Evolutionary conservation across 495 filamentous ascomycete genomes (phyloP).

Genomic region (Annulohypoxylon maeteangense): DNA sequence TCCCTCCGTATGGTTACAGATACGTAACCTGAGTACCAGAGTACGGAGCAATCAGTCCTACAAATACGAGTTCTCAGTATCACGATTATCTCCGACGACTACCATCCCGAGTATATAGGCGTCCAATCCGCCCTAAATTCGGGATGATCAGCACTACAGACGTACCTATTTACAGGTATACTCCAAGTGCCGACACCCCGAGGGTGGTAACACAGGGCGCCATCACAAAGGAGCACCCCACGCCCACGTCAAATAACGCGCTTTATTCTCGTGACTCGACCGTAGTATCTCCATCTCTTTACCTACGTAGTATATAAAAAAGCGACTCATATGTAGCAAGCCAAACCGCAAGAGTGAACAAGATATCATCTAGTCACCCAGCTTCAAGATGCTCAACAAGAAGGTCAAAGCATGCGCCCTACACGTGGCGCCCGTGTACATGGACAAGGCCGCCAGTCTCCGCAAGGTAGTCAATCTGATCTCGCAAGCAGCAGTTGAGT

Average conservation of each 20-base stretch:
- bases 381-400: constrained; percentile 24
- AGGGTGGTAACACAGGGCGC: constrained; percentile 3
- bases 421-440: constrained; percentile 52
- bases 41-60: not conserved
- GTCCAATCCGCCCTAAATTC: not conserved
- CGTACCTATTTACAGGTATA: not conserved
- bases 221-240: not conserved
- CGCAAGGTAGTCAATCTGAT: constrained; percentile 46
- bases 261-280: not conserved
- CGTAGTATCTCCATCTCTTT: not conserved
- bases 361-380: not conserved
- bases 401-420: constrained; percentile 50
- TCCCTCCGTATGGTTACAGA: not conserved
- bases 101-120: not conserved
- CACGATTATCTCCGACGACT: not conserved
- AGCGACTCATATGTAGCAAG: not conserved
- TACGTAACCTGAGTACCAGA: not conserved
- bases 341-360: not conserved
- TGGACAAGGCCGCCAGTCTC: constrained; percentile 50
- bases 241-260: not conserved
- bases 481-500: constrained; percentile 40
- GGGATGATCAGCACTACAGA: not conserved
- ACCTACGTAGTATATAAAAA: no score
- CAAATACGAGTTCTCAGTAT: not conserved
- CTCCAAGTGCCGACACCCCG: constrained; percentile 23